phyloP scores from a whole-genome alignment of 164 flowering plant species.

The Echeveria elegans region DNA sequence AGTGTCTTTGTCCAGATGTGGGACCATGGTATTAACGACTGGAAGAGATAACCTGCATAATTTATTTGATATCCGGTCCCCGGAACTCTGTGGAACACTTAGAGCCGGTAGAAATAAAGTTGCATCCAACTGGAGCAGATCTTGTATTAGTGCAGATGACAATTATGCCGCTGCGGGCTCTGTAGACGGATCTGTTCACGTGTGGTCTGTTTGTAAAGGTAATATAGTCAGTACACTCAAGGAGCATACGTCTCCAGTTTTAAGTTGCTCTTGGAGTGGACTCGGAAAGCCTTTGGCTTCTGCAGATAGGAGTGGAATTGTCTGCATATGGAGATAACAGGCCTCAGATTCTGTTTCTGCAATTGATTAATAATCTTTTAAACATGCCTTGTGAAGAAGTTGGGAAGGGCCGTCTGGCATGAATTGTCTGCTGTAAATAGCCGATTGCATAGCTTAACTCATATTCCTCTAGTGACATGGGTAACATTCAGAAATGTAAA shows the following conservation, averaged over 20 bases:
- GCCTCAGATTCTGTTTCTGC: not conserved
- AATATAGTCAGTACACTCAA: conserved; percentile 62
- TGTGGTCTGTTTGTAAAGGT: conserved; percentile 69
- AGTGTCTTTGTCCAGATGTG: conserved; percentile 57
- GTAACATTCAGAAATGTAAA: no score
- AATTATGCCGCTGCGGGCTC: conserved; percentile 83
- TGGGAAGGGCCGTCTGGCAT: not conserved
- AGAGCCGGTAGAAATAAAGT: conserved; percentile 65
- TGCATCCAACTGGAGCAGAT: conserved; percentile 92
- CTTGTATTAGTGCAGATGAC: conserved; percentile 89
- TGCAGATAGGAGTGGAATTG: conserved; percentile 66
- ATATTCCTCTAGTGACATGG: no score
- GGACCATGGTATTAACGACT: conserved; percentile 60
- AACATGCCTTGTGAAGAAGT: not conserved
- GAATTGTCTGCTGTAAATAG: not conserved
- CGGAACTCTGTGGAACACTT: conserved; percentile 76
- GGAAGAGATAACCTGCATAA: conserved; percentile 92
- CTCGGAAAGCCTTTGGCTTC: conserved; percentile 86
- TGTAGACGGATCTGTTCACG: conserved; percentile 68
- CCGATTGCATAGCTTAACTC: not conserved
- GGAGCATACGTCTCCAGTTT: conserved; percentile 68
- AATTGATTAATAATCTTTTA: not conserved
- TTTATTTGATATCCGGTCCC: conserved; percentile 67
- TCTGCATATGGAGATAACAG: conserved; percentile 65
- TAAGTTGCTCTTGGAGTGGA: conserved; percentile 88